A percentile compares a stretch with the other conserved stretches of the same genome.
phyloP scores from a whole-genome alignment of 768 basidiomycete species.

The Macrolepiota dolichaula region DNA sequence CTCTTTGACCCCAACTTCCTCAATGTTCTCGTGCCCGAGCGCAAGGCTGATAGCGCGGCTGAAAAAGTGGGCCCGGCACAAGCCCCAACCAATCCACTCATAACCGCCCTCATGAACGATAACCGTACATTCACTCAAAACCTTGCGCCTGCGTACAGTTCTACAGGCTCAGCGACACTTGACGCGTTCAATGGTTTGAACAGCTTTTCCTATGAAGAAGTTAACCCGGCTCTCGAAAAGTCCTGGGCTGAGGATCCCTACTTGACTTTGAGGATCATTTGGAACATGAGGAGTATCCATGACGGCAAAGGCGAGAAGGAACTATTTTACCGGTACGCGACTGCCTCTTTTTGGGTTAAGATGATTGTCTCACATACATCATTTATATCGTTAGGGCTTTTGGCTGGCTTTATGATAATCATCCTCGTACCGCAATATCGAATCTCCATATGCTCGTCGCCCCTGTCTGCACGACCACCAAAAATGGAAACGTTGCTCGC shows the following conservation, averaged over 20 bases:
- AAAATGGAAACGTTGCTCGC: slow-evolving; percentile 23
- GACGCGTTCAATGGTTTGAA: slow-evolving; percentile 54
- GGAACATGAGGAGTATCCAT: slow-evolving; percentile 66
- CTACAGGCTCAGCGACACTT: slow-evolving; percentile 48
- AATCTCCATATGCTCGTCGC: slow-evolving; percentile 55
- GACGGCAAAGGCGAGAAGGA: slow-evolving; percentile 64
- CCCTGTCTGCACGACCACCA: slow-evolving; percentile 40
- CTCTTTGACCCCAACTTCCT: slow-evolving; percentile 55
- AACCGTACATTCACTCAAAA: slow-evolving; percentile 51
- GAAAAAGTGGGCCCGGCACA: not conserved
- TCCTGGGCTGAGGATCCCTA: slow-evolving; percentile 59
- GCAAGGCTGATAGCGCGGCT: not conserved
- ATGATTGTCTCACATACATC: not conserved
- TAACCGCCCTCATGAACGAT: slow-evolving; percentile 46
- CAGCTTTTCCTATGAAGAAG: slow-evolving; percentile 15
- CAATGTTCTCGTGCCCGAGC: slow-evolving; percentile 47
- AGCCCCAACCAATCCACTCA: slow-evolving; percentile 42
- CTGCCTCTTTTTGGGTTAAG: not conserved
- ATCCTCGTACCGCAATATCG: slow-evolving; percentile 64
- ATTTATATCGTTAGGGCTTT: slow-evolving; percentile 36
- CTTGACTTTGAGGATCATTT: slow-evolving; percentile 63
- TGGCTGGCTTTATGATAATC: slow-evolving; percentile 66
- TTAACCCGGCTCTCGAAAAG: slow-evolving; percentile 36
- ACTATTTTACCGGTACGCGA: slow-evolving; percentile 50
- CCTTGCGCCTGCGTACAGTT: slow-evolving; percentile 43